Evolutionary conservation across 345 rosid species (phyloP), one percentile per base, ranked within the genome.

Genomic region (Capsella bursapastoris): DNA sequence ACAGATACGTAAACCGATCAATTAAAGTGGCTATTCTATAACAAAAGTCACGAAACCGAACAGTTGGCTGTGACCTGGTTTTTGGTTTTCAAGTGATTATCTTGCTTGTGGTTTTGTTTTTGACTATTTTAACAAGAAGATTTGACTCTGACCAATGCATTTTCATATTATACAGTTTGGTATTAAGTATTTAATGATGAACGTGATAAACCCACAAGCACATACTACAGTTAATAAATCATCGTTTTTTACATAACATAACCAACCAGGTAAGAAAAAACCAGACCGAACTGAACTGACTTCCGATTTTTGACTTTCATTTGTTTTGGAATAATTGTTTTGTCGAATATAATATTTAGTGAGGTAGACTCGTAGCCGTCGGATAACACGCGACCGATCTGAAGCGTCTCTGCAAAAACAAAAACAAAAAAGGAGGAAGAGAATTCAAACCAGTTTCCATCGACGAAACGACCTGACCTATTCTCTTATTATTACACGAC

Each of bases 371-470:
- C 14, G 10, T 9, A 75, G 80, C 75, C 80, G 80, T 76, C 71
- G 52, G 80, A 76, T 76, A 70, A 63, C 3, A 76, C 52, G 53
- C 71, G 71, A 71, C 44, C 61, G 73, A 68, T 76, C 79, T 61
- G 65, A 59, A 35, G 67, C 67, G 51, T 57, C 66, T 66, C 59
- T 74, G 29, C 2, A 45, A 65, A 35, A 57, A 10, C 8, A 32
- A 14, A 22, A 43, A 66, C 28, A 52, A 37, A 37, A 34, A 34
- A 34, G 37, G 37, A 34, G 8, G 35, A 27, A 50, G 22, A 51
- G 68, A 56, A 28, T 73, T 77, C 80, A 77, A 77, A 65, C 62
- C 56, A 71, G 71, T 71, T 77, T 71, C 50, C 49, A 71, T 77
- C 76, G 49, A 64, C 76, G 71, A 60, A 44, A 61, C 74, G 70